Evolutionary conservation across 352 stramenopile species (phyloP).

Genomic region (Pythium vanterpoolii): DNA sequence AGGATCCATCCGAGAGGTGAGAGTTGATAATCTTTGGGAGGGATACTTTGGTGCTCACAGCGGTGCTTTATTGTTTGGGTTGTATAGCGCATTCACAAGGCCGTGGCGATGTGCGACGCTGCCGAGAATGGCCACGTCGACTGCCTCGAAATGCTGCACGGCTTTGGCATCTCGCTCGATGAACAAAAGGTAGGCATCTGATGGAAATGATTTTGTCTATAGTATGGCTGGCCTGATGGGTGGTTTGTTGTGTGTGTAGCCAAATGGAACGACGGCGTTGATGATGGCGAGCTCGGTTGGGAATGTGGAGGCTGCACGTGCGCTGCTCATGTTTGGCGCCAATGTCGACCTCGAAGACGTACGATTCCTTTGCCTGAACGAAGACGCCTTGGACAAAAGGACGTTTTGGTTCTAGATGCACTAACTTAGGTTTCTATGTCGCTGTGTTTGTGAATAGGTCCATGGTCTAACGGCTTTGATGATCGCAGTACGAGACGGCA

Average conservation of each 20-base stretch:
- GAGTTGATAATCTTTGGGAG: neutral
- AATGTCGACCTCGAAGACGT: constrained; percentile 85
- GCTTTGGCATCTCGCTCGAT: constrained; percentile 74
- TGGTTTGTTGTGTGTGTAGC: constrained; percentile 28
- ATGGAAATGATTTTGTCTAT: too few species aligned
- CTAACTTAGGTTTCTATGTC: neutral
- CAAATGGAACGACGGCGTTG: constrained; percentile 70
- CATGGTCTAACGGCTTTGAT: constrained; percentile 82
- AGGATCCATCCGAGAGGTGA: constrained; percentile 55
- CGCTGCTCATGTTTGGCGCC: constrained; percentile 81
- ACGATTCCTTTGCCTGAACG: neutral
- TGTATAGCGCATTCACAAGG: constrained; percentile 67
- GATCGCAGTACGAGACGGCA: constrained; percentile 70
- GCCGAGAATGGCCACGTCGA: constrained; percentile 81
- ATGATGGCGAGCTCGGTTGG: constrained; percentile 85
- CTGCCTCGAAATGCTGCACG: constrained; percentile 77
- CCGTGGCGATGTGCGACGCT: constrained; percentile 75
- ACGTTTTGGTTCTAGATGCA: too few species aligned
- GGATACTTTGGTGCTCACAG: constrained; percentile 5
- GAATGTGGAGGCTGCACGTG: constrained; percentile 80
- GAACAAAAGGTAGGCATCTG: constrained; percentile 79
- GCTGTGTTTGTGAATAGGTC: constrained; percentile 35
- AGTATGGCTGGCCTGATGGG: neutral
- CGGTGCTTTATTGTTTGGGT: constrained; percentile 6
- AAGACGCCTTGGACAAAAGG: too few species aligned